These are phyloP conservation scores for Quercus alba DNA, from an alignment of 306 rosid species.

Conservation along the genomic window DNA sequence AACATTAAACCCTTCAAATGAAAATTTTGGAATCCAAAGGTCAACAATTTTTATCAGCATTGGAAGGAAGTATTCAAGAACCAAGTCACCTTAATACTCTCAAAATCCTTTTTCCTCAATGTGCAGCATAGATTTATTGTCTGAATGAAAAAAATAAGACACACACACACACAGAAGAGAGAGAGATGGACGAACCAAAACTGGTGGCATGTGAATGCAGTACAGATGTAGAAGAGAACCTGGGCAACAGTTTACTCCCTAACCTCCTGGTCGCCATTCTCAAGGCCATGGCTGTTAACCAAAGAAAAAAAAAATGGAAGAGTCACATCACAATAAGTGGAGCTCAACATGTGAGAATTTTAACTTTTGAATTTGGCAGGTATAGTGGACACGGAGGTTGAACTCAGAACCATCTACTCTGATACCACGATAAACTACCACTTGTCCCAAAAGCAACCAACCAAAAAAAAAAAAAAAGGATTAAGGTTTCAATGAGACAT, in stretches of 20 bases:
- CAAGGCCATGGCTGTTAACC: conserved; percentile 60
- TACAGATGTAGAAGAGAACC: conserved; percentile 48
- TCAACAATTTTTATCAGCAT: background rate
- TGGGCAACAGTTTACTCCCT: conserved; percentile 46
- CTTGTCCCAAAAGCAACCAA: no score
- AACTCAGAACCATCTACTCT: no score
- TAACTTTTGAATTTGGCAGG: no score
- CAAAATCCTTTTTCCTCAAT: background rate
- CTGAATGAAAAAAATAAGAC: background rate
- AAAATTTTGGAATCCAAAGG: background rate
- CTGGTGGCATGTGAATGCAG: conserved; percentile 94
- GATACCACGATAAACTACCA: no score
- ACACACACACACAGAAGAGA: background rate
- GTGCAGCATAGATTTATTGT: background rate
- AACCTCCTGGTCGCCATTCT: conserved; percentile 44
- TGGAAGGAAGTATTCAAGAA: background rate
- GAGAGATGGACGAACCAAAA: conserved; percentile 59
- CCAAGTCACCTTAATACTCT: background rate
- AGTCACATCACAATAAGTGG: background rate
- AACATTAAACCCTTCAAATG: background rate
- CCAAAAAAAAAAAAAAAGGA: no score
- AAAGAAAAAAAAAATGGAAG: background rate
- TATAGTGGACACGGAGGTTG: no score
- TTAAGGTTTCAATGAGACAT: no score
- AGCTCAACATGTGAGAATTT: no score